These are phyloP conservation scores for Calocybe cyanea DNA, from an alignment of 768 basidiomycete species.

Conservation along the genomic window DNA sequence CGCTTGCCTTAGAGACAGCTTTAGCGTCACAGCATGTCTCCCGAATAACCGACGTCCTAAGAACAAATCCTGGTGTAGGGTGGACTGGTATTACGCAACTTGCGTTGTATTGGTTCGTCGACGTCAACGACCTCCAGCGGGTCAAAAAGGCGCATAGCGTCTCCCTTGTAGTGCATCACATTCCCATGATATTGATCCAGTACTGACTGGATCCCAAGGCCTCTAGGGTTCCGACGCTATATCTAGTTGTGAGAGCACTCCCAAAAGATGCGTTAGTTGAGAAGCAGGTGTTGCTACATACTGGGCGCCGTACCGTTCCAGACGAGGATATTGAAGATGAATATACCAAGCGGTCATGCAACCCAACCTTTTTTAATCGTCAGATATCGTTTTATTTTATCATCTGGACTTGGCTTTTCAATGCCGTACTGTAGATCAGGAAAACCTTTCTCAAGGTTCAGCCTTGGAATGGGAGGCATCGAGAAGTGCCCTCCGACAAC, in stretches of 20 bases:
- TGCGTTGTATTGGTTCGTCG: constrained; percentile 70
- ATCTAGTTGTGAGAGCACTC: constrained; percentile 57
- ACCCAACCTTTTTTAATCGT: constrained; percentile 43
- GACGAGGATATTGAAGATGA: constrained; percentile 49
- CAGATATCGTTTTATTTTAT: not conserved
- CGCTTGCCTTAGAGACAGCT: constrained; percentile 61
- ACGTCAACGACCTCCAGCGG: constrained; percentile 31
- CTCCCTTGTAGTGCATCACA: constrained; percentile 17
- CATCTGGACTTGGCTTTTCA: not conserved
- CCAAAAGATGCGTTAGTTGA: constrained; percentile 74
- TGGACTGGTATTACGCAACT: constrained; percentile 65
- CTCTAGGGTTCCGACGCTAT: constrained; percentile 42
- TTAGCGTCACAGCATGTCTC: constrained; percentile 78
- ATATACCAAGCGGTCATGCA: constrained; percentile 21
- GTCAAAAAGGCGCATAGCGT: constrained; percentile 36
- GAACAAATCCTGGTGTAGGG: constrained; percentile 46
- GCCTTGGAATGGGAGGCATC: not conserved
- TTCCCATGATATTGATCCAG: not conserved
- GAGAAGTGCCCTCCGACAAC: constrained; percentile 35
- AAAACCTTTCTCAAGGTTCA: not conserved
- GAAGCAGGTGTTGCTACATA: constrained; percentile 73
- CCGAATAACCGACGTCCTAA: constrained; percentile 61
- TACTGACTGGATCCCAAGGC: not conserved
- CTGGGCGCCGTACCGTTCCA: constrained; percentile 46
- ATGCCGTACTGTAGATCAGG: not conserved